Conservation (phyloP, 768 basidiomycete genomes). For the Mycena maculata region DNA sequence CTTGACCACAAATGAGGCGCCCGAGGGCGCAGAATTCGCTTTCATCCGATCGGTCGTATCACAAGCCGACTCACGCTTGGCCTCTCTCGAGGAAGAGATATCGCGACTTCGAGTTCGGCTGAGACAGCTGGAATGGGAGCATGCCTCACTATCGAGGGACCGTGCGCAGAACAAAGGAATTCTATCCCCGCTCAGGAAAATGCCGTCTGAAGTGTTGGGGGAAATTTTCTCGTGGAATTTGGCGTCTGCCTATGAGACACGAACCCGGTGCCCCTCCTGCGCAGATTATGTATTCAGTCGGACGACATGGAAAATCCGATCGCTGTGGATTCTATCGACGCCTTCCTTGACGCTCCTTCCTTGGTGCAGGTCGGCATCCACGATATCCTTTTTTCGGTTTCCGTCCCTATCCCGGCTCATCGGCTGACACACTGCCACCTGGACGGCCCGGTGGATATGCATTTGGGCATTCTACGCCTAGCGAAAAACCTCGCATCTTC, state of each 20-base stretch:
- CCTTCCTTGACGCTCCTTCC: too few relatives aligned
- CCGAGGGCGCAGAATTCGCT: not conserved
- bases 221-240: constrained; percentile 15
- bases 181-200: not conserved
- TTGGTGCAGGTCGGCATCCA: too few relatives aligned
- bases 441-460: too few relatives aligned
- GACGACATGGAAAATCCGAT: too few relatives aligned
- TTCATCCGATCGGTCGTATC: not conserved
- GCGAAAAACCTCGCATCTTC: too few relatives aligned
- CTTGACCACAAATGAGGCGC: not conserved
- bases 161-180: not conserved
- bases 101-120: not conserved
- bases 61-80: not conserved
- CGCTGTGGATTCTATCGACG: too few relatives aligned
- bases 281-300: too few relatives aligned
- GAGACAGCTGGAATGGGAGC: not conserved
- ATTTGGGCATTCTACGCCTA: too few relatives aligned
- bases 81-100: not conserved
- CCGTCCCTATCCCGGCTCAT: too few relatives aligned
- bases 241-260: not conserved
- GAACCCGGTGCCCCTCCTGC: too few relatives aligned
- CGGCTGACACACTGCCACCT: too few relatives aligned
- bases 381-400: too few relatives aligned
- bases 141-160: not conserved
- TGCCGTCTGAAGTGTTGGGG: constrained; percentile 8